Conservation (phyloP, 345 rosid species). For the Boechera stricta region DNA sequence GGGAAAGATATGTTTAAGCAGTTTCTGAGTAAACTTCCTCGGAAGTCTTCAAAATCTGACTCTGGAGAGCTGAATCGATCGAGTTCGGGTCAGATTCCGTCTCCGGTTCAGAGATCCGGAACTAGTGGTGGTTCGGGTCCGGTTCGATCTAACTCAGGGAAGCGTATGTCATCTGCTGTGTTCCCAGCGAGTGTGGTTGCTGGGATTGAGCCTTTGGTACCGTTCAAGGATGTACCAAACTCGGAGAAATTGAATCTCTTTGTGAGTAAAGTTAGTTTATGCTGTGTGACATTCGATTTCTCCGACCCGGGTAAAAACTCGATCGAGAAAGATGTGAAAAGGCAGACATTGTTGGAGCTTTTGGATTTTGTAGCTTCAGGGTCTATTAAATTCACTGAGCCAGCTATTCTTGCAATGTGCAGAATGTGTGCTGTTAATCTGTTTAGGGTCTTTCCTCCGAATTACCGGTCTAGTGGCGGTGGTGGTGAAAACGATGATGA, state of each 20-base stretch:
- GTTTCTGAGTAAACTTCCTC: slow-evolving; percentile 71
- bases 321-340: slow-evolving; percentile 80
- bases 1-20: slow-evolving; percentile 66
- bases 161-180: slow-evolving; percentile 75
- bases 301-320: slow-evolving; percentile 70
- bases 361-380: slow-evolving; percentile 72
- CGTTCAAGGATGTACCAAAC: slow-evolving; percentile 75
- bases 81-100: slow-evolving; percentile 47
- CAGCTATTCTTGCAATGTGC: slow-evolving; percentile 78
- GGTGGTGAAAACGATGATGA: slow-evolving; percentile 70
- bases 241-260: slow-evolving; percentile 80
- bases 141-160: slow-evolving; percentile 51
- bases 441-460: slow-evolving; percentile 79
- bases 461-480: slow-evolving; percentile 52
- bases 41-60: slow-evolving; percentile 64
- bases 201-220: slow-evolving; percentile 83
- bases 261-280: slow-evolving; percentile 87
- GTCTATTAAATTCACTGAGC: slow-evolving; percentile 70
- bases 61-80: slow-evolving; percentile 53
- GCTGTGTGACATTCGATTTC: slow-evolving; percentile 88
- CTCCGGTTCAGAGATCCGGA: slow-evolving; percentile 49
- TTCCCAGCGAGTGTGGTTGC: slow-evolving; percentile 80
- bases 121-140: slow-evolving; percentile 42
- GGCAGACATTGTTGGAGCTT: slow-evolving; percentile 76
- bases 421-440: slow-evolving; percentile 87